phyloP scores from a whole-genome alignment of 2,329 filamentous ascomycete genomes.

The Mollisia scopiformis region DNA sequence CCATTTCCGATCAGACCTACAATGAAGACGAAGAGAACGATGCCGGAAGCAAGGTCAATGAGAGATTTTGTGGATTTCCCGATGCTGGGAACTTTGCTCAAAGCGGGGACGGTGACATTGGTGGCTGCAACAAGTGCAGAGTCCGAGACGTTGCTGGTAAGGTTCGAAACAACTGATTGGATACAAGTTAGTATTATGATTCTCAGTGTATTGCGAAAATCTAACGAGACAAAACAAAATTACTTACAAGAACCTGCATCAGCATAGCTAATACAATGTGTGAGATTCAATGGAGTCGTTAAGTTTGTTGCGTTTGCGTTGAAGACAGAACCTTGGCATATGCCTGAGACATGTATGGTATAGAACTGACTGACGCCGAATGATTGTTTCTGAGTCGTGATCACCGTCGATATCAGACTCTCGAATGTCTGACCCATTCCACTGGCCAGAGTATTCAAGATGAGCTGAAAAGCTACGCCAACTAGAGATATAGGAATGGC shows the following conservation, averaged over 20 bases:
- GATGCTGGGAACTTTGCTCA: conserved; percentile 8
- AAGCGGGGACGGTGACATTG: conserved; percentile 8
- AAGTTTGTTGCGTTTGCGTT: conserved; percentile 1
- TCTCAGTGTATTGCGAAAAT: background rate
- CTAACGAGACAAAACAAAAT: too few relatives aligned
- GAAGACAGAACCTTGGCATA: conserved; percentile 7
- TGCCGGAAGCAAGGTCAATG: background rate
- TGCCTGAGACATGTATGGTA: conserved; percentile 3
- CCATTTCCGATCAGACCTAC: conserved; percentile 10
- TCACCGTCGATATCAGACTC: background rate
- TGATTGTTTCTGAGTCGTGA: conserved; percentile 7
- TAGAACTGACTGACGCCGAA: conserved; percentile 5
- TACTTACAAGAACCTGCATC: conserved; percentile 11
- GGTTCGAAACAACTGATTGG: conserved; percentile 2
- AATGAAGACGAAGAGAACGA: conserved; percentile 10
- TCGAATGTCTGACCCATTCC: conserved; percentile 3
- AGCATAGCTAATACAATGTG: conserved; percentile 12
- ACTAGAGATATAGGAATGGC: conserved; percentile 7
- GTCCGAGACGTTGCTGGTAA: conserved; percentile 6
- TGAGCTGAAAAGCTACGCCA: conserved; percentile 5
- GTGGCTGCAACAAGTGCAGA: conserved; percentile 4
- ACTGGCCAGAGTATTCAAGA: conserved; percentile 12
- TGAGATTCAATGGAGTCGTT: conserved; percentile 5
- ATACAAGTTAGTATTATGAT: background rate
- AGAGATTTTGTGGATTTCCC: conserved; percentile 5